Conservation (phyloP, 208 protist species). For the Leishmania gerbilli region DNA sequence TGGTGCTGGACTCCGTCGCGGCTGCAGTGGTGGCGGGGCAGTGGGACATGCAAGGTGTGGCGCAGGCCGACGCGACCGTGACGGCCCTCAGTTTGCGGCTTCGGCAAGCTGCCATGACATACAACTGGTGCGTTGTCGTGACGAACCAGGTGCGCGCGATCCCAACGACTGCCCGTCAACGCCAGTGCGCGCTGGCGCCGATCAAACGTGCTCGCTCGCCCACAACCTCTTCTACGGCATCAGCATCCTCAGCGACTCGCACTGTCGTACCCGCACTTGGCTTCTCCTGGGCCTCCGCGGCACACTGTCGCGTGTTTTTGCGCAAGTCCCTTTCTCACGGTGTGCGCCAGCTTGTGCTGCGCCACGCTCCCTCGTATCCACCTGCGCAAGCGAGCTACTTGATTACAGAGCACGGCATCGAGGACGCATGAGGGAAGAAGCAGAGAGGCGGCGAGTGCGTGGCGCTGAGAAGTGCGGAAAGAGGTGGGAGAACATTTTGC, state of each 20-base stretch:
- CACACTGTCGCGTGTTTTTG: constrained; percentile 58
- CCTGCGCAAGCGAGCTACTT: constrained; percentile 37
- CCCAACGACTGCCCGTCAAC: constrained; percentile 8
- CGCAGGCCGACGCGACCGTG: constrained; percentile 19
- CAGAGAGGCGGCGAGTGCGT: neutral
- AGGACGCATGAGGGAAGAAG: constrained; percentile 16
- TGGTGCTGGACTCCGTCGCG: constrained; percentile 76
- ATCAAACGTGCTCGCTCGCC: constrained; percentile 22
- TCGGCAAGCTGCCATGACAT: constrained; percentile 36
- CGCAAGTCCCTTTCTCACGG: constrained; percentile 26
- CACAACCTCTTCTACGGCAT: neutral
- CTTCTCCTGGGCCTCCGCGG: constrained; percentile 40
- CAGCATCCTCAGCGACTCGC: neutral
- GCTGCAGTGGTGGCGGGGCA: constrained; percentile 30
- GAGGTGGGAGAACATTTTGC: neutral
- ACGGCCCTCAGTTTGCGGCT: constrained; percentile 33
- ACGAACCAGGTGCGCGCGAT: constrained; percentile 63
- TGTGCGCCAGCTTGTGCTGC: constrained; percentile 45
- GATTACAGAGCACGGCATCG: constrained; percentile 53
- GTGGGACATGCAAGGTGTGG: constrained; percentile 9
- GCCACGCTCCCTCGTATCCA: constrained; percentile 37
- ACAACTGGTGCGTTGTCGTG: constrained; percentile 53
- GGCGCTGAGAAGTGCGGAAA: neutral
- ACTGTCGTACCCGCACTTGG: constrained; percentile 54
- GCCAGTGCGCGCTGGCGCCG: neutral